Base-by-base conservation (phyloP, 306 rosid species). In the Dalbergia cultrata region DNA sequence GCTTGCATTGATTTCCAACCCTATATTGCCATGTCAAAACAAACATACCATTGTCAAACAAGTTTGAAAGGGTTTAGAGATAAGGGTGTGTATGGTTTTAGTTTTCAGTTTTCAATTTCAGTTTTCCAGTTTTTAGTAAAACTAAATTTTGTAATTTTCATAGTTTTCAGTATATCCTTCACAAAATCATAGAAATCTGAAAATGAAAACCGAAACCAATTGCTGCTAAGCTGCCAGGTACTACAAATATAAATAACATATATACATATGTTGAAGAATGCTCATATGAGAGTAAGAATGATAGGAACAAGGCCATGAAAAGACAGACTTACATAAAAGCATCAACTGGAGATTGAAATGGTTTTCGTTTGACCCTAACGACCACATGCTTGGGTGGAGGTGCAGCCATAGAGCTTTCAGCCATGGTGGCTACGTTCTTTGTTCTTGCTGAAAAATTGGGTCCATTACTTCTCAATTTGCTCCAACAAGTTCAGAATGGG, bases 1-100 rank as follows among this genome's bases (percentile, higher is more conserved):
- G 98, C 85, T 95, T 95, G 52, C 98, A 37, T 86, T 95, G 83
- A 95, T 93, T 86, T 95, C 93, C 58, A 95, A 80, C 98, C 98
- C 97, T 92, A 37, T 47, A 73, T 71, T 64, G 69, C 22, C 74
- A 47, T 71, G 52, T 0, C 19, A 79, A 75, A 47, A 67, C 11
- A 26, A 49, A 54, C 34, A 44, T 1, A 8, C 21, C 49, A 56
- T 12, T 14, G 44, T 67, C 60, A 37, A 9, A 22, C 17, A 72
- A 56, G 13, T 31, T 59, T 56, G 31, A 26, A 26, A 26, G 31
- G 31, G 31, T 26, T 26, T 2, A 3, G 31, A 26, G 31, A 22
- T 22, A 0, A 22, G 1, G 26, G 26, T 22, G 1, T 0, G 26
- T 22, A 0, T 22, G 26, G 1, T 22, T 22, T 0, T 1, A 22